A percentile compares a stretch with the other conserved stretches of the same genome.
phyloP scores from a whole-genome alignment of 768 basidiomycete genomes.

The Lactifluus volemus region DNA sequence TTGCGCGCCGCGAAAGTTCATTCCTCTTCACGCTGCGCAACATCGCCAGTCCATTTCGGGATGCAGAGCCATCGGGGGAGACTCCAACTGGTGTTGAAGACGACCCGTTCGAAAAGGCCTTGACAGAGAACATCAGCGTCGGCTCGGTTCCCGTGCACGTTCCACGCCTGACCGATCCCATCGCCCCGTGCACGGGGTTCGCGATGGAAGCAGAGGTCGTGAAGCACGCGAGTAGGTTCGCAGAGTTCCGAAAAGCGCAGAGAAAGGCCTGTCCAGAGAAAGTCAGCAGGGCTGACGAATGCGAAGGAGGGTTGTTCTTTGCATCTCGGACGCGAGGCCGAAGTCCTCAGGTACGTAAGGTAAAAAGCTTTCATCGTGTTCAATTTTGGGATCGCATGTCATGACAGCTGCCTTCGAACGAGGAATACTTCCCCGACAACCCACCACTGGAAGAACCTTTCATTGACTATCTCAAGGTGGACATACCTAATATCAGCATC shows the following conservation, averaged over 20 bases:
- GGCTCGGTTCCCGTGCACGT: conserved; percentile 9
- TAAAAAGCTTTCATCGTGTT: background rate
- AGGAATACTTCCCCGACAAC: background rate
- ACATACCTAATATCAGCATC: conserved; percentile 15
- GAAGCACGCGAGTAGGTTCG: conserved; percentile 1
- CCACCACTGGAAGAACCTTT: background rate
- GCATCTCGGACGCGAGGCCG: conserved; percentile 5
- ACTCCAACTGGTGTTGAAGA: conserved; percentile 1
- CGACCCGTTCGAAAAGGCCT: conserved; percentile 6
- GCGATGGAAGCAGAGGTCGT: conserved; percentile 18
- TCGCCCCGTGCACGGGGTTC: conserved; percentile 16
- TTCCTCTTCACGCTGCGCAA: background rate
- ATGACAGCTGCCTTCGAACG: background rate
- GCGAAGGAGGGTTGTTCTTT: conserved; percentile 12
- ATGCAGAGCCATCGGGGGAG: conserved; percentile 1
- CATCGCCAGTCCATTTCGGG: conserved; percentile 3
- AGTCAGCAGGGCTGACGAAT: background rate
- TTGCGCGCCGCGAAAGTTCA: background rate
- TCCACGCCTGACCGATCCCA: conserved; percentile 15
- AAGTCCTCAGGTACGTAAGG: background rate
- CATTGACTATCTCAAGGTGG: conserved; percentile 15
- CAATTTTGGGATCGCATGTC: background rate
- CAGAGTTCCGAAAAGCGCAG: conserved; percentile 7
- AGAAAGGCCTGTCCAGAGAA: background rate
- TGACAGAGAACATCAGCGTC: conserved; percentile 7